A percentile compares a stretch with the other conserved stretches of the same genome.
phyloP scores from a whole-genome alignment of 75 land plant genomes.

The Selaginella moellendorffii region DNA sequence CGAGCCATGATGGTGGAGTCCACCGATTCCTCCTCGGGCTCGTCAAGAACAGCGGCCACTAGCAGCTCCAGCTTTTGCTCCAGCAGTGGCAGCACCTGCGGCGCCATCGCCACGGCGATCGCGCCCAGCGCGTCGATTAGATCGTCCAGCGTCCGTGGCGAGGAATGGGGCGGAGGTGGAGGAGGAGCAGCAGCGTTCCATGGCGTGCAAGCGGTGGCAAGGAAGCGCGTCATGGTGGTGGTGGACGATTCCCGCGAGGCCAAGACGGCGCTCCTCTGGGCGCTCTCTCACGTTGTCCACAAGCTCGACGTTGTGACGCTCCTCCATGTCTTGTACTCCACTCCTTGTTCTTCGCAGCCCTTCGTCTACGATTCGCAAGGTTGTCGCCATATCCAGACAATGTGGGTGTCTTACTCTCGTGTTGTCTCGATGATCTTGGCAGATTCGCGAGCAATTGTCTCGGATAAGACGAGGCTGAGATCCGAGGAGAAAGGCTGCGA shows the following conservation, averaged over 20 bases:
- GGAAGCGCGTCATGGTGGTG: conserved; percentile 63
- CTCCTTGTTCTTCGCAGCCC: conserved; percentile 27
- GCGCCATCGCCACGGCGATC: no score
- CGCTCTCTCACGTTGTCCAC: conserved; percentile 64
- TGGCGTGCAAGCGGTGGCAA: background rate
- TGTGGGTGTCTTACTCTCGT: background rate
- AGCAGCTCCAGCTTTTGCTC: background rate
- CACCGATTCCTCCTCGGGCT: no score
- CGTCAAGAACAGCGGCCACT: no score
- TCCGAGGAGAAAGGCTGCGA: background rate
- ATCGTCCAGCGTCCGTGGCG: no score
- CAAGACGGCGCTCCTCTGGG: conserved; percentile 66
- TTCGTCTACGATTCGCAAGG: background rate
- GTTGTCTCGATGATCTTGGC: no score
- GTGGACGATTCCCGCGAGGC: conserved; percentile 37
- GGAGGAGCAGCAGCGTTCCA: no score
- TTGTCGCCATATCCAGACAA: background rate
- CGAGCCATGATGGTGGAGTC: background rate
- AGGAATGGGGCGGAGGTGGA: no score
- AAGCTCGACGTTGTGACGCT: conserved; percentile 48
- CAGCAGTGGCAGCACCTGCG: no score
- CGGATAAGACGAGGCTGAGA: background rate
- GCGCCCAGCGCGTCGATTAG: no score
- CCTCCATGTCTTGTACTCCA: conserved; percentile 24
- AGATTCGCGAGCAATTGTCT: background rate